phyloP scores from a whole-genome alignment of 345 rosid genomes.

The Melaleuca quinquenervia region DNA sequence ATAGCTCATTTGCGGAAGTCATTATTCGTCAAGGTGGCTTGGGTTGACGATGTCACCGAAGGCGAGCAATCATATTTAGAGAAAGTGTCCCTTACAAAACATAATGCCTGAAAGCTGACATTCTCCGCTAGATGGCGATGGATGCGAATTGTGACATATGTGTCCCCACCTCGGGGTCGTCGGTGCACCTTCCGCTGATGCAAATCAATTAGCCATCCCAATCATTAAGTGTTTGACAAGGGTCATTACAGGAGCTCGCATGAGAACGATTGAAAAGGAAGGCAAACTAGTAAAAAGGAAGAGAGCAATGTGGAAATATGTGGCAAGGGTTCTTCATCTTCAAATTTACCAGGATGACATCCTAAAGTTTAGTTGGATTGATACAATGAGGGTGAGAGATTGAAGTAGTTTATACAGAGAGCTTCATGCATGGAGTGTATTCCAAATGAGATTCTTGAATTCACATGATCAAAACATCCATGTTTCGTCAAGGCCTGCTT shows the following conservation, averaged over 20 bases:
- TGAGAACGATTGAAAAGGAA: not conserved
- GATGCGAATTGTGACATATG: not conserved
- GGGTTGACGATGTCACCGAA: not conserved
- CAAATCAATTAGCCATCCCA: not conserved
- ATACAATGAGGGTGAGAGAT: not conserved
- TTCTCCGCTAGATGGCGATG: not conserved
- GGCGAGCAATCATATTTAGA: not conserved
- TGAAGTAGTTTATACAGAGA: not conserved
- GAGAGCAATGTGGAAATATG: not conserved
- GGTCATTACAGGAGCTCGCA: not conserved
- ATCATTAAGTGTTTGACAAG: not conserved
- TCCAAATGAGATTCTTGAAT: not conserved
- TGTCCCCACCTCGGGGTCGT: not conserved
- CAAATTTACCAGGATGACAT: not conserved
- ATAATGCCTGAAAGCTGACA: not conserved
- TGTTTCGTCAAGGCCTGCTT: not conserved
- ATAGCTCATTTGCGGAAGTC: fast-evolving
- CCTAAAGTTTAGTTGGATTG: not conserved
- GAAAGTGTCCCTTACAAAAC: not conserved
- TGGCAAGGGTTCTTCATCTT: not conserved
- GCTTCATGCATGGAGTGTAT: not conserved
- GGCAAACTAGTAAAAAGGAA: not conserved
- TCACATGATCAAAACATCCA: not conserved
- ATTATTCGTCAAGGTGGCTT: not conserved
- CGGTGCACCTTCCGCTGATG: not conserved